Conservation (phyloP, 495 filamentous ascomycete genomes). For the Neurospora discreta region DNA sequence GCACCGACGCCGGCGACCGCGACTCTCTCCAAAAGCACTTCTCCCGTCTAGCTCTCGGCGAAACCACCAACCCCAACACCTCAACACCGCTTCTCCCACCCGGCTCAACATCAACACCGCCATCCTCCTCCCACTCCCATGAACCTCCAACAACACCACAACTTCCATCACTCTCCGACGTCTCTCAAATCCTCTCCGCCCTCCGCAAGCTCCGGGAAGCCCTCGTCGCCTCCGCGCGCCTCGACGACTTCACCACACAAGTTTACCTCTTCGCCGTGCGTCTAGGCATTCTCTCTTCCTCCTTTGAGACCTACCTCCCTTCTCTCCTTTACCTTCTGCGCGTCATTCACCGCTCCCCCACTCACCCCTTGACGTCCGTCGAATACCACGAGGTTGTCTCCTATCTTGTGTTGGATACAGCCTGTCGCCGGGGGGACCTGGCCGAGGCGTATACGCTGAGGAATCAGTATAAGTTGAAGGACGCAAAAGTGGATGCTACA, state of each 20-base stretch:
- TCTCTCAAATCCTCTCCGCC: conserved; percentile 44
- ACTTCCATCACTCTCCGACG: background rate
- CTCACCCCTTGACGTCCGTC: conserved; percentile 38
- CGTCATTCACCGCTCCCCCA: conserved; percentile 45
- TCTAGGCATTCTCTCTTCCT: conserved; percentile 62
- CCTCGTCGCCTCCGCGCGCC: conserved; percentile 59
- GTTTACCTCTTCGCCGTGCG: conserved; percentile 75
- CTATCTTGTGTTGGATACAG: conserved; percentile 79
- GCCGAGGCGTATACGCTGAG: conserved; percentile 57
- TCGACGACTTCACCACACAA: conserved; percentile 56
- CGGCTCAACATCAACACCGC: background rate
- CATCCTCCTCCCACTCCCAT: background rate
- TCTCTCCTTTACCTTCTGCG: conserved; percentile 70
- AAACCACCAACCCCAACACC: background rate
- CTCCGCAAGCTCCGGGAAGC: conserved; percentile 90
- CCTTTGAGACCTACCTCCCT: conserved; percentile 82
- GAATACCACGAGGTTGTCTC: conserved; percentile 68
- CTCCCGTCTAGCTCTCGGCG: conserved; percentile 45
- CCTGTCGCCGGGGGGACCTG: conserved; percentile 71
- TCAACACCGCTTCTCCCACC: background rate
- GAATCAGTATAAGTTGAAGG: conserved; percentile 35
- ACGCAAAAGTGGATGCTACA: conserved; percentile 52
- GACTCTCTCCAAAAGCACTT: conserved; percentile 65
- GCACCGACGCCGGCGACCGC: conserved; percentile 51
- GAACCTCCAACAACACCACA: background rate